Evolutionary conservation across 331 rosid species (phyloP), one percentile per base, ranked within the genome.

Genomic region (Phaseolus coccineus): DNA sequence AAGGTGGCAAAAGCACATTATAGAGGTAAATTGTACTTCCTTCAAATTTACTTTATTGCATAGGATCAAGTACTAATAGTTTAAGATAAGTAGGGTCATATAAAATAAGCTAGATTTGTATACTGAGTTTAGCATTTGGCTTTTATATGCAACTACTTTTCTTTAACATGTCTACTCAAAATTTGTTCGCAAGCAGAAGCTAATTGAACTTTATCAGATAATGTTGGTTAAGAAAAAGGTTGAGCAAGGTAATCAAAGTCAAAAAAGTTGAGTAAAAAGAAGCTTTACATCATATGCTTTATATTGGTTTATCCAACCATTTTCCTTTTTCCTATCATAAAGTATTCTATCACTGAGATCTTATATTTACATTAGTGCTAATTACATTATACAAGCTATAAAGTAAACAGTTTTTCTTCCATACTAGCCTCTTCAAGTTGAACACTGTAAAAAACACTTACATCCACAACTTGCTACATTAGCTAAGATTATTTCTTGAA

Each of bases 261-360:
- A 31, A 62, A 35, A 63, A 64, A 37, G 70, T 64, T 7, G 25
- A 33, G 1, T 1, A 56, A 58, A 62, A 64, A 64, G 28, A 16
- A 33, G 70, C 15, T 64, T 35, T 63, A 63, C 27, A 63, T 33
- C n/a, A 16, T 3, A 14, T 16, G 27, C 27, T 63, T 35, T 35
- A 37, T 64, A 35, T 64, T 64, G 69, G 27, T 64, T 37, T 28
- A n/a, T 4, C 70, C 47, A 64, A 64, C 28, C 70, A 64, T 64
- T 64, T 63, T 37, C 15, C 27, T 33, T 63, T 64, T 14, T 16
- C 6, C 6, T 15, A 63, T 35, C 42, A 37, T 64, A 47, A 37
- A 64, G 3, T 8, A 64, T 64, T 64, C 5, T 35, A 37, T n/a
- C 48, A 64, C 48, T 64, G 28, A 64, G 70, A 64, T 63, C 16